Percentiles rank a stretch among this genome's conserved stretches.
Conservation (phyloP, 75 land plant genomes). For the Adiantum capillusveneris region DNA sequence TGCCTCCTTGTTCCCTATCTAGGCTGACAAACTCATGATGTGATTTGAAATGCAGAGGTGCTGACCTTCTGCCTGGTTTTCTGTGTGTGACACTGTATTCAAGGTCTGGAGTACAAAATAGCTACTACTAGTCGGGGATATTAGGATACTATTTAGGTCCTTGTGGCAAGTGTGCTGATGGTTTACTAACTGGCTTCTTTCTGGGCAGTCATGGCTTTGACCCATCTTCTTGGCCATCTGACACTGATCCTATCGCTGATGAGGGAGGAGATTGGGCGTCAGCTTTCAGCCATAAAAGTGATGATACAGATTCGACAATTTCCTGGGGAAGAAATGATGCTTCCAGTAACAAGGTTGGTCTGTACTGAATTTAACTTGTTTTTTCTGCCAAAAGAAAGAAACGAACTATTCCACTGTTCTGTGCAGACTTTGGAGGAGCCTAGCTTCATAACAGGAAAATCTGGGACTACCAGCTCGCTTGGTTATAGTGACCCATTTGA, state of each 20-base stretch:
- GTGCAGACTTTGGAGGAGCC: neutral
- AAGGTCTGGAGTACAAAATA: too few species aligned
- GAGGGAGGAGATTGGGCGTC: constrained; percentile 8
- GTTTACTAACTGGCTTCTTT: too few species aligned
- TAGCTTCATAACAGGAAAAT: neutral
- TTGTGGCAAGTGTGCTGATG: too few species aligned
- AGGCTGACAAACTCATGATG: too few species aligned
- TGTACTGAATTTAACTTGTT: neutral
- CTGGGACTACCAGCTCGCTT: neutral
- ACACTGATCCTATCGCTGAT: neutral
- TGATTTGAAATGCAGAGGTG: too few species aligned
- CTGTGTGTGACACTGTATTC: too few species aligned
- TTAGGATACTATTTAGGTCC: too few species aligned
- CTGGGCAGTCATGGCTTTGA: neutral
- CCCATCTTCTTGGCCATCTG: neutral
- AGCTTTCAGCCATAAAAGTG: constrained; percentile 5
- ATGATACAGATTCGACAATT: neutral
- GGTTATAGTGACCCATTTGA: neutral
- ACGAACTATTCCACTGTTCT: too few species aligned
- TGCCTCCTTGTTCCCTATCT: too few species aligned
- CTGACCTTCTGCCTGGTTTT: too few species aligned
- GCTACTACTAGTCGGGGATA: too few species aligned
- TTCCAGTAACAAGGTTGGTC: neutral
- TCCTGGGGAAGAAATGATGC: constrained; percentile 4
- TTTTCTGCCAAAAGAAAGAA: neutral